Evolutionary conservation across 768 basidiomycete species (phyloP), one percentile per base, ranked within the genome.

Genomic region (button mushroom (Agaricus bisporus)): DNA sequence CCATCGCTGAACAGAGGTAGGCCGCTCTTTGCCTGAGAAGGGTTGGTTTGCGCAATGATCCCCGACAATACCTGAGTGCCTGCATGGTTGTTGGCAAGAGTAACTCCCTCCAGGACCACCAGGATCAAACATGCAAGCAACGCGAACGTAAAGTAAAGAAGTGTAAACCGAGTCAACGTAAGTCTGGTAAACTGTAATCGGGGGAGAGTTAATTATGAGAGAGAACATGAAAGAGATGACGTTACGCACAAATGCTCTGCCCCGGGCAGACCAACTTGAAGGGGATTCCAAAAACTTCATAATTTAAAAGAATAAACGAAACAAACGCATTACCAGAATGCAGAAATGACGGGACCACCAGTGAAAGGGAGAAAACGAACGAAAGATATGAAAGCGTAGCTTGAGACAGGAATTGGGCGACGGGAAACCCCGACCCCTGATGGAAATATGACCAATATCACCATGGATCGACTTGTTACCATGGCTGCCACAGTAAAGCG

Each of bases 91-190:
- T 70, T 69, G 3, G 56, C 55, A 41, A 74, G 71, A 3, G 73
- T 63, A 22, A 72, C 45, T 12, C 63, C 64, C 56, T 80, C 79
- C 9, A 80, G 59, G 11, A 66, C 59, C 52, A 66, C 69, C 48
- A 80, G 73, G 22, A 69, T 61, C 39, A 73, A 49, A 54, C 72
- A 76, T 50, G 69, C 70, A 25, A 70, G 42, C 42, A 82, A 57
- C 26, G 76, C 72, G 53, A 80, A 65, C 38, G 73, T 63, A 60
- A 79, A 76, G 62, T 78, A 83, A 35, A 69, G 57, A 4, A 73
- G 68, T 32, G 78, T 80, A 61, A 70, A 73, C 9, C 70, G 74
- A n/a, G 75, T 78, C 35, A 77, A 60, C 6, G 77, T 80, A 48
- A 79, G 68, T 55, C 76, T 70, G 29, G 71, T 63, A 57, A 73